Percentiles rank a stretch among this genome's conserved stretches.
phyloP scores from a whole-genome alignment of 495 filamentous ascomycete species.

The Neurospora intermedia region DNA sequence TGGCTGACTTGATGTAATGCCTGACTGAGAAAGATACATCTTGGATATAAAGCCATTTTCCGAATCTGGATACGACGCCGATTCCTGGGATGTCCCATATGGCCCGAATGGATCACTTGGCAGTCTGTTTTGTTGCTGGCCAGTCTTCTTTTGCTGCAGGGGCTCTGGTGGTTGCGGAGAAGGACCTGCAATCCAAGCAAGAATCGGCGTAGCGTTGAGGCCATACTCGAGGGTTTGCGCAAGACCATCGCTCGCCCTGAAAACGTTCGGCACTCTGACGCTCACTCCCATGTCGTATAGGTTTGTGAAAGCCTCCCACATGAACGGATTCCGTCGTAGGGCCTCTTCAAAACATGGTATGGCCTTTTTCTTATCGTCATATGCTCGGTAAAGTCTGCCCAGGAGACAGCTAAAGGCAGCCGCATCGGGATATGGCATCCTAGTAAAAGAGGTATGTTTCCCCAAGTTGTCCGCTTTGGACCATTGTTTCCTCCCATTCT shows the following conservation, averaged over 20 bases:
- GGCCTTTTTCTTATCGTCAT: constrained; percentile 71
- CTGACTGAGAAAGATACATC: constrained; percentile 28
- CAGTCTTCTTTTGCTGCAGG: constrained; percentile 21
- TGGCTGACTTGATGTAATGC: constrained; percentile 15
- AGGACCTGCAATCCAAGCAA: constrained; percentile 21
- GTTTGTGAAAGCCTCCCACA: constrained; percentile 94
- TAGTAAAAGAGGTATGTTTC: constrained; percentile 58
- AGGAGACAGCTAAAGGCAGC: constrained; percentile 70
- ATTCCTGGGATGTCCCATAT: constrained; percentile 8
- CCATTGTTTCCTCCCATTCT: constrained; percentile 64
- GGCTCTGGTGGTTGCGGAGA: constrained; percentile 18
- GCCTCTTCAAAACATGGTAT: constrained; percentile 77
- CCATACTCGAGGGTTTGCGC: constrained; percentile 30
- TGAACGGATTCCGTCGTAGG: constrained; percentile 84
- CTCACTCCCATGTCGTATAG: constrained; percentile 59
- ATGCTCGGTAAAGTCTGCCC: constrained; percentile 75
- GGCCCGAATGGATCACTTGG: constrained; percentile 35
- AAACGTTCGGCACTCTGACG: constrained; percentile 73
- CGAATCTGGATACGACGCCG: not conserved
- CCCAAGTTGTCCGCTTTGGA: constrained; percentile 59
- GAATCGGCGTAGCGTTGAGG: constrained; percentile 7
- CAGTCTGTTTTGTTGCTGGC: constrained; percentile 10
- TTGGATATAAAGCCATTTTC: constrained; percentile 36
- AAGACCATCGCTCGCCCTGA: constrained; percentile 51
- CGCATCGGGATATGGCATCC: constrained; percentile 69